Evolutionary conservation across 148 eudicot genomes (phyloP).

Genomic region (Camellia japonica): DNA sequence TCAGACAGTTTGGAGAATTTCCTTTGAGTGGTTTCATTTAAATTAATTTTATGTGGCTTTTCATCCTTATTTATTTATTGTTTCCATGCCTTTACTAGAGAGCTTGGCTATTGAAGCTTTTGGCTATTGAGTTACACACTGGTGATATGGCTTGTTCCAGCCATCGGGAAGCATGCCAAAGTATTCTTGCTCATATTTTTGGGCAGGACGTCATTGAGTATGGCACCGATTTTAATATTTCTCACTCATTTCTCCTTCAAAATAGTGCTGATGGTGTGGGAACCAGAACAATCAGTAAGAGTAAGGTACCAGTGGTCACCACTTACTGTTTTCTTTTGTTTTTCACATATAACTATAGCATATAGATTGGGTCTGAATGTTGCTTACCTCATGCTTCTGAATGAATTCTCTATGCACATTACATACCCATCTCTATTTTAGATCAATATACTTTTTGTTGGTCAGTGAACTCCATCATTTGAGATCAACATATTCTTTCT

Average conservation of each 20-base stretch:
- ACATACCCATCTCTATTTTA: not conserved
- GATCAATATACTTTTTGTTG: not conserved
- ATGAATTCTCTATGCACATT: not conserved
- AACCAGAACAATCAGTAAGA: constrained; percentile 45
- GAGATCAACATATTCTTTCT: not conserved
- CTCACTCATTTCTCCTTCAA: constrained; percentile 31
- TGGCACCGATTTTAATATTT: constrained; percentile 41
- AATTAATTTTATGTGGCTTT: constrained; percentile 8
- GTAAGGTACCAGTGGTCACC: constrained; percentile 47
- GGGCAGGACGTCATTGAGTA: constrained; percentile 41
- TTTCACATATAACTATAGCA: not conserved
- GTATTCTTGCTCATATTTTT: constrained; percentile 64
- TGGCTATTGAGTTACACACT: constrained; percentile 72
- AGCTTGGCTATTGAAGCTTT: constrained; percentile 96
- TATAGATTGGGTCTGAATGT: not conserved
- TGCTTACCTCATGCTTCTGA: not conserved
- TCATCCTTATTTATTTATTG: not conserved
- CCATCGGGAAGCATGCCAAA: constrained; percentile 75
- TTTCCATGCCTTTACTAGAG: constrained; percentile 43
- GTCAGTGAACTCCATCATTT: not conserved
- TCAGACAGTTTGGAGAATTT: not conserved
- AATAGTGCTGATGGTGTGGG: constrained; percentile 42
- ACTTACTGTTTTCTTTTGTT: constrained; percentile 8
- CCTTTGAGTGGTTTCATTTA: constrained; percentile 10
- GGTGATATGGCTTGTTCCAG: constrained; percentile 57